Evolutionary conservation across 2,329 filamentous ascomycete species (phyloP).

Genomic region (Fusarium solani-melongenae): DNA sequence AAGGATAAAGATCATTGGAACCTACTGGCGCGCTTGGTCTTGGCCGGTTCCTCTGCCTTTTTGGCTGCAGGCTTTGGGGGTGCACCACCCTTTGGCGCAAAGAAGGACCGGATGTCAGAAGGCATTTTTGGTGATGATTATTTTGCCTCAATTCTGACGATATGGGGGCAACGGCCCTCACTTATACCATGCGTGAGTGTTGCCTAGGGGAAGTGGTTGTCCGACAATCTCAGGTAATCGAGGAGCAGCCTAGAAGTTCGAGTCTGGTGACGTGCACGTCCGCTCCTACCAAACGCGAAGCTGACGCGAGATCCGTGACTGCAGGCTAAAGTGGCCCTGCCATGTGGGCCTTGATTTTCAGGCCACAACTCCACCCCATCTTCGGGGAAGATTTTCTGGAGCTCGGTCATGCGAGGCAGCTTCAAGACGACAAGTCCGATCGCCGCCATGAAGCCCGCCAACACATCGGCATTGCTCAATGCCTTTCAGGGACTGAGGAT

Average conservation of each 20-base stretch:
- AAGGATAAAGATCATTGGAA: conserved; percentile 1
- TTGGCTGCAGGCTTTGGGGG: conserved; percentile 60
- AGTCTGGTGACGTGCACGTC: conserved; percentile 49
- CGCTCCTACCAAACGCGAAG: conserved; percentile 53
- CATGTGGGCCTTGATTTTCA: conserved; percentile 32
- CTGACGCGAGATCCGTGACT: conserved; percentile 58
- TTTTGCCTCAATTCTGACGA: conserved; percentile 6
- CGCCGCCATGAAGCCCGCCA: conserved; percentile 59
- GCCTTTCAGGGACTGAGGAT: conserved; percentile 64
- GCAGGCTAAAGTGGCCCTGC: conserved; percentile 44
- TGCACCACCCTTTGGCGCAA: conserved; percentile 77
- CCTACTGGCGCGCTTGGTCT: conserved; percentile 60
- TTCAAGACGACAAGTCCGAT: conserved; percentile 35
- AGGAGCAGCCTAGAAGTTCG: conserved; percentile 44
- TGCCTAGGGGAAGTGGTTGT: conserved; percentile 35
- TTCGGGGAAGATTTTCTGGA: conserved; percentile 49
- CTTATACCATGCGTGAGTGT: conserved; percentile 38
- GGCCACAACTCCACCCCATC: conserved; percentile 26
- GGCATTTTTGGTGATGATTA: conserved; percentile 64
- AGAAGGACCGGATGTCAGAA: conserved; percentile 90
- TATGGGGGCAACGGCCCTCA: conserved; percentile 16
- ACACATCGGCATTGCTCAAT: conserved; percentile 58
- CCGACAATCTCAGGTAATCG: conserved; percentile 34
- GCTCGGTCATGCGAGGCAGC: conserved; percentile 41
- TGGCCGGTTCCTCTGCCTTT: conserved; percentile 57